phyloP scores from a whole-genome alignment of 2,329 filamentous ascomycete species.

The Tolypocladium amazonense region DNA sequence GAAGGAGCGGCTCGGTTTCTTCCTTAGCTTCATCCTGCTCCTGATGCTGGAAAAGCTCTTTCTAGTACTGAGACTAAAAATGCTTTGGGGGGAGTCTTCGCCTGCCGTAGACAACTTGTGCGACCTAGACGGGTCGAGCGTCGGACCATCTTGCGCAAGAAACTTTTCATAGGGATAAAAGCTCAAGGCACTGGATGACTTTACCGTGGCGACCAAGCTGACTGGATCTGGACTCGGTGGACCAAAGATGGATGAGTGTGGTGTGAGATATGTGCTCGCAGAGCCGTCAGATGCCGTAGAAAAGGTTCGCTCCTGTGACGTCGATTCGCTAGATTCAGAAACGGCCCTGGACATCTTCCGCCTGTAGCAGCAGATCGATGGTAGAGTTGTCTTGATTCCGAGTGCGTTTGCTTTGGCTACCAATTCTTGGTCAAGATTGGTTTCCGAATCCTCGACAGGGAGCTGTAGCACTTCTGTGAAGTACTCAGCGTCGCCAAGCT shows the following conservation, averaged over 20 bases:
- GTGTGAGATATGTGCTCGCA: slow-evolving; percentile 28
- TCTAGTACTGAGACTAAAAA: slow-evolving; percentile 33
- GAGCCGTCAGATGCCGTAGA: slow-evolving; percentile 33
- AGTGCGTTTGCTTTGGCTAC: slow-evolving; percentile 22
- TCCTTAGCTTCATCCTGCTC: slow-evolving; percentile 30
- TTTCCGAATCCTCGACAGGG: slow-evolving; percentile 22
- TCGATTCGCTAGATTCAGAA: slow-evolving; percentile 29
- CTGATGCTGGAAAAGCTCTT: slow-evolving; percentile 34
- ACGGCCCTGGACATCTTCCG: slow-evolving; percentile 27
- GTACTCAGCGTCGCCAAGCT: slow-evolving; percentile 30
- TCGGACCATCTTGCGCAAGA: slow-evolving; percentile 31
- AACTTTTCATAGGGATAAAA: slow-evolving; percentile 44
- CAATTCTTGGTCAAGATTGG: slow-evolving; percentile 25
- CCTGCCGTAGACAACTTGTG: slow-evolving; percentile 15
- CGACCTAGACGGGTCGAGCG: slow-evolving; percentile 27
- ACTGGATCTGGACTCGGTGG: slow-evolving; percentile 9
- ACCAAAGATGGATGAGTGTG: slow-evolving; percentile 29
- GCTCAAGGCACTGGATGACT: slow-evolving; percentile 25
- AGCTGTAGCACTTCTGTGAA: slow-evolving; percentile 27
- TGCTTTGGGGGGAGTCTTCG: slow-evolving; percentile 23
- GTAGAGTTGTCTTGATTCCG: slow-evolving; percentile 19
- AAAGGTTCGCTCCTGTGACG: slow-evolving; percentile 30
- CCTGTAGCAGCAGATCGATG: slow-evolving; percentile 16
- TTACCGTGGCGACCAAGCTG: slow-evolving; percentile 9
- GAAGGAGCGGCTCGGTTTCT: slow-evolving; percentile 21